Evolutionary conservation across 345 rosid species (phyloP), one percentile per base, ranked within the genome.

Genomic region (Rhodomyrtus tomentosa): DNA sequence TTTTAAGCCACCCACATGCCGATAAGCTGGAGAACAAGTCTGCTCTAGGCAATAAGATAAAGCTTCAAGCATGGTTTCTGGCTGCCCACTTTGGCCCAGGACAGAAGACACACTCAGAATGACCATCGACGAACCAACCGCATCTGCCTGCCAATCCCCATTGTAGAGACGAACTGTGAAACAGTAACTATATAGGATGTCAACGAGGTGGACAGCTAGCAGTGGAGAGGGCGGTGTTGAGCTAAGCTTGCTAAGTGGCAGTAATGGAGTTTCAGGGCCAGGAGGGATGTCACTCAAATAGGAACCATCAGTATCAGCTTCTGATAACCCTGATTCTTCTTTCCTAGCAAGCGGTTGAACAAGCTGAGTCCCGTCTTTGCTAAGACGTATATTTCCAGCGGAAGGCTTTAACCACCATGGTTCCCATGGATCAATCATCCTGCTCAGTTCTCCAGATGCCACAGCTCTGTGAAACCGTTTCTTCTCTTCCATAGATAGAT

Each of bases 401-500:
- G 94, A 91, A 90, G 93, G 92, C 55, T 86, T 90, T 84, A 94
- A 85, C 99, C 99, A 97, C 99, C 99, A 97, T 56, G 99, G 99
- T 48, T 93, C 96, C 99, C 99, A 95, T 18, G 98, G 98, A 85
- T 94, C 87, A 54, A 95, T 95, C 94, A 95, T 88, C 89, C 89
- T 97, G 86, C 99, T 92, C 85, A 97, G 88, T 89, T 95, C 98
- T 32, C 99, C 99, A 76, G 96, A 95, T 82, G 93, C 96, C 87
- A 97, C 83, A 1, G 99, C 96, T 90, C 96, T 94, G 87, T 88
- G 95, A 84, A 97, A 95, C 59, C 85, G 90, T 89, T 92, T 97
- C 91, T 89, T 93, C 91, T 92, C 99, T 85, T 95, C 95, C 80
- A 84, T 85, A 84, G 95, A 91, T 54, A 97, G 88, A 86, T 97